Evolutionary conservation across 345 rosid species (phyloP), one percentile per base, ranked within the genome.

Genomic region (Garcia nutans): DNA sequence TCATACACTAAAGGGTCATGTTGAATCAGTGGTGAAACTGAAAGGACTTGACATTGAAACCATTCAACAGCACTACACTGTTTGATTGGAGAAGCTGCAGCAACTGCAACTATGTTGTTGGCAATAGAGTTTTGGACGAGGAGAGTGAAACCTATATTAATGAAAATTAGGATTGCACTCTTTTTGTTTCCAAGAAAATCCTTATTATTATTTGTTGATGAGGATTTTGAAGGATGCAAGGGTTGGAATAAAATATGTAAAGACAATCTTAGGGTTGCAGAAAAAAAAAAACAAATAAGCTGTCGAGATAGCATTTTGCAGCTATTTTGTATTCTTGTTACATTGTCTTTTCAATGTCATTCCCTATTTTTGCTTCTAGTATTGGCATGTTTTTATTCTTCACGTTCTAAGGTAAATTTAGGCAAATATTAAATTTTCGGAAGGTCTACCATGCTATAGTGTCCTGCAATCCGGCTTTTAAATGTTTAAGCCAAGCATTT

Each of bases 21-120:
- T 92, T 22, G 98, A 92, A 82, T 94, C 97, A 10, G 97, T 94
- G 22, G 97, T 94, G 83, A 92, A 91, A 74, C 95, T 92, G 75
- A 94, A 94, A 77, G 97, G 97, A 77, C 91, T 94, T 22, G 97
- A 94, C 85, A 91, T 91, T 5, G 93, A 89, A 33, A 88, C 97
- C 76, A 90, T 92, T 67, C 97, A 94, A 75, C 97, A 94, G 70
- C 93, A 92, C 80, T 91, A 92, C 88, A 95, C 96, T 16, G 87
- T 92, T 68, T 94, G 88, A 92, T 68, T 65, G 67, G 6, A 62
- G 74, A 44, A 54, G 47, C 62, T 59, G 61, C 31, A 22, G 44
- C 33, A 22, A 19, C 8, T 41, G 6, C 20, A 54, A 17, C 20
- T 15, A 54, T 5, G 19, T 17, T 64, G 11, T 59, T 57, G 24